Percentiles rank a stretch among this genome's conserved stretches.
Evolutionary conservation across 352 stramenopile genomes (phyloP).

Genomic region (Thraustotheca clavata): DNA sequence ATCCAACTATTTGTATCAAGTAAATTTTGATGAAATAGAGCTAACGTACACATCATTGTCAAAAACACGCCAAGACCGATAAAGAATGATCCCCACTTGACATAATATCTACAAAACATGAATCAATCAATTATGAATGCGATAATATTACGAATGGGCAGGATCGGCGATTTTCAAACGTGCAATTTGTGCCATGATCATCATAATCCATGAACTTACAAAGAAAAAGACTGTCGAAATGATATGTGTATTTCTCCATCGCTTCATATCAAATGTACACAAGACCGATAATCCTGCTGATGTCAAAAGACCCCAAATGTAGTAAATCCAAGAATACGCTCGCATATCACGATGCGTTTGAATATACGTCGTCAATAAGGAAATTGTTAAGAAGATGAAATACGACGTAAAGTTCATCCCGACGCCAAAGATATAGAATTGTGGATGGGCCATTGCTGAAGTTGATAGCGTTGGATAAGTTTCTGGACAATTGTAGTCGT

Average conservation of each 20-base stretch:
- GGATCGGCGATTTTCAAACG: slow-evolving; percentile 16
- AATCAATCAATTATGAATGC: not conserved
- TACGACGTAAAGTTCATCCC: slow-evolving; percentile 75
- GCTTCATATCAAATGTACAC: slow-evolving; percentile 49
- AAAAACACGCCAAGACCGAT: slow-evolving; percentile 18
- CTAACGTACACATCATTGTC: slow-evolving; percentile 1
- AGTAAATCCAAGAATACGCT: slow-evolving; percentile 7
- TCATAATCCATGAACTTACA: slow-evolving; percentile 50
- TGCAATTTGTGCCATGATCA: slow-evolving; percentile 45
- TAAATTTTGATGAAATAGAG: not conserved
- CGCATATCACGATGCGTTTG: not conserved
- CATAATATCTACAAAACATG: slow-evolving; percentile 3
- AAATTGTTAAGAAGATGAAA: slow-evolving; percentile 46
- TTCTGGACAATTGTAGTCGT: slow-evolving; percentile 64
- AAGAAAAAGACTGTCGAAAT: slow-evolving; percentile 72
- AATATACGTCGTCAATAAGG: slow-evolving; percentile 12
- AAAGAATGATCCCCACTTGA: slow-evolving; percentile 18
- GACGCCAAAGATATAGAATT: slow-evolving; percentile 53
- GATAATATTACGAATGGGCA: not conserved
- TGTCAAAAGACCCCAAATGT: slow-evolving; percentile 23
- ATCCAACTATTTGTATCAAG: slow-evolving; percentile 32
- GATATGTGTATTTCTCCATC: slow-evolving; percentile 61
- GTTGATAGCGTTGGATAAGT: slow-evolving; percentile 81
- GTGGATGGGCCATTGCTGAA: slow-evolving; percentile 64
- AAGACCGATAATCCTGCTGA: slow-evolving; percentile 59